Evolutionary conservation across 306 rosid genomes (phyloP), one percentile per base, ranked within the genome.

Genomic region (Glycine soja): DNA sequence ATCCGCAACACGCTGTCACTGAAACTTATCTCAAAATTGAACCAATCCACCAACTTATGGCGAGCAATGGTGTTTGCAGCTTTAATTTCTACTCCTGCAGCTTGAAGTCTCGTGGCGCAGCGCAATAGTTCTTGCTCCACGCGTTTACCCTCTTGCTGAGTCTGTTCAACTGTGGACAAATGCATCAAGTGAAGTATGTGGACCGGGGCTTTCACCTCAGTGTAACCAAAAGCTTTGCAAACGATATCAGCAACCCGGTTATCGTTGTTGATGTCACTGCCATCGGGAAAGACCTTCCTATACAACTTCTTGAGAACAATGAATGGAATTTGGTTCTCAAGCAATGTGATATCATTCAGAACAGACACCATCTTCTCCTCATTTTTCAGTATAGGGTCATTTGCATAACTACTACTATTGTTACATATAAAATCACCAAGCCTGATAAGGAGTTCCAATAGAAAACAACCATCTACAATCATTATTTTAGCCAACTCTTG

Each of bases 121-220:
- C 30, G 0, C 6, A 57, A 2, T 0, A 87, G 72, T 12, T 79
- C 79, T 59, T 34, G 42, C 16, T 19, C 74, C 0, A n/a, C 74
- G 1, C 7, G 34, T 19, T 63, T 66, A 0, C 51, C 54, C 3
- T 68, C 52, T 2, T 69, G 38, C 0, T 52, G 30, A 1, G 30
- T 14, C 0, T 74, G 69, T 14, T 57, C 72, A 0, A 79, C 69
- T 0, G 70, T 56, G 34, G 82, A 75, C 11, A 80, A 62, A 61
- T 87, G 88, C 84, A 81, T 69, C 42, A 81, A n/a, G 70, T 87
- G 82, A 40, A 84, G 86, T 62, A 87, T 14, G 10, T 87, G 88
- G 11, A 76, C 85, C 0, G 77, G 46, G 30, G 43, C 12, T 10
- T 14, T 4, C 2, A 6, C 4, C 50, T 36, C 6, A 4, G 76